Evolutionary conservation across 2,329 filamentous ascomycete genomes (phyloP).

Genomic region (Didymella exigua): DNA sequence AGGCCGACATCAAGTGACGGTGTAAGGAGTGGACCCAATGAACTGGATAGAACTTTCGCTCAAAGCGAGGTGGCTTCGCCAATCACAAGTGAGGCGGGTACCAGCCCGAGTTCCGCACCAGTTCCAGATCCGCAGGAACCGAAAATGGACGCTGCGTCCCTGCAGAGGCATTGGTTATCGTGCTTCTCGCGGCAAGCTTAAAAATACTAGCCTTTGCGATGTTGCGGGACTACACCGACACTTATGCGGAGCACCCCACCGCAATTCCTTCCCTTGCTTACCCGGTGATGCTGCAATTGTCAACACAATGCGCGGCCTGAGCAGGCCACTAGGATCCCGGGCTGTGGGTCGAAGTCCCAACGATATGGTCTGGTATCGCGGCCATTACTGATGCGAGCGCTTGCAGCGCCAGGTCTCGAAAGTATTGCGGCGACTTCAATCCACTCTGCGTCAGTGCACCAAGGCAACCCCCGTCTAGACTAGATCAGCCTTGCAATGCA

Average conservation of each 20-base stretch:
- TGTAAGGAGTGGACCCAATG: slow-evolving; percentile 24
- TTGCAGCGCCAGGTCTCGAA: slow-evolving; percentile 30
- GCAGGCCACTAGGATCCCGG: slow-evolving; percentile 23
- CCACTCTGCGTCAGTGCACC: slow-evolving; percentile 9
- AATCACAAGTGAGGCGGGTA: slow-evolving; percentile 29
- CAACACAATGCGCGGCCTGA: slow-evolving; percentile 12
- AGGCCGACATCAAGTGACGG: slow-evolving; percentile 17
- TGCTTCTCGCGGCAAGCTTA: slow-evolving; percentile 43
- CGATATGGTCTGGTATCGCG: slow-evolving; percentile 37
- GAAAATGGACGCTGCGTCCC: slow-evolving; percentile 13
- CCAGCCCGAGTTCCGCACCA: slow-evolving; percentile 15
- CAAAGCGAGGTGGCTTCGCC: slow-evolving; percentile 19
- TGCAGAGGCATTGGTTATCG: slow-evolving; percentile 28
- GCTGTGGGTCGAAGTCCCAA: slow-evolving; percentile 38
- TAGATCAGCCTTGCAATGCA: slow-evolving; percentile 13
- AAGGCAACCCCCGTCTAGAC: background rate
- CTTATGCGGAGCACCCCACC: slow-evolving; percentile 1
- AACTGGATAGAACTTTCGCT: slow-evolving; percentile 20
- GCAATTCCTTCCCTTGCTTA: slow-evolving; percentile 11
- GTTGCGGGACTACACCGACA: slow-evolving; percentile 6
- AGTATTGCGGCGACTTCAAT: slow-evolving; percentile 11
- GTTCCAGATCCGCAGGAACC: slow-evolving; percentile 15
- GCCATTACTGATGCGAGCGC: slow-evolving; percentile 27
- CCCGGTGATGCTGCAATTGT: background rate
- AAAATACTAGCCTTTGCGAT: slow-evolving; percentile 16